A percentile compares a stretch with the other conserved stretches of the same genome.
Evolutionary conservation across 2,329 filamentous ascomycete genomes (phyloP).

Genomic region (Ophiostoma himal-ulmi): DNA sequence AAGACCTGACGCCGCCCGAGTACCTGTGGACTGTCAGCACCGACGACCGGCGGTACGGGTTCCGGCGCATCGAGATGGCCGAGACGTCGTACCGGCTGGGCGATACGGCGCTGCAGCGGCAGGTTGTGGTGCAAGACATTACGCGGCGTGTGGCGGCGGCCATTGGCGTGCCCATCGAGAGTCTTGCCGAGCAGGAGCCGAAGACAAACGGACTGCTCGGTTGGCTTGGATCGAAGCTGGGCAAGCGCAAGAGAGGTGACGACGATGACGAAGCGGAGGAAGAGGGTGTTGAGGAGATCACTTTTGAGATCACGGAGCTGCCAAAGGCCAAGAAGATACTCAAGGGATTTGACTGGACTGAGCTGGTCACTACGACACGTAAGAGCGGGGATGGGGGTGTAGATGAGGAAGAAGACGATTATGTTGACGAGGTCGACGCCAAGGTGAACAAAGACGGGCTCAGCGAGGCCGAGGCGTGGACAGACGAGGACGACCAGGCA

Average conservation of each 20-base stretch:
- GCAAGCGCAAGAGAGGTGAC: constrained; percentile 13
- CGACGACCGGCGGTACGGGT: constrained; percentile 26
- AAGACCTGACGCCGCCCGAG: constrained; percentile 28
- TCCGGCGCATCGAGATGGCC: constrained; percentile 28
- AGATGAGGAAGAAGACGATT: not conserved
- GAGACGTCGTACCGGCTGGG: constrained; percentile 34
- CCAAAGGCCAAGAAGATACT: constrained; percentile 13
- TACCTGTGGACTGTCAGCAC: constrained; percentile 27
- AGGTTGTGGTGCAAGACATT: constrained; percentile 27
- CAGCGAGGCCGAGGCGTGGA: not conserved
- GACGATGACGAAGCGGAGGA: not conserved
- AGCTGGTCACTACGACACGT: not conserved
- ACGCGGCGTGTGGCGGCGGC: constrained; percentile 24
- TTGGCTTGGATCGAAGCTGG: constrained; percentile 10
- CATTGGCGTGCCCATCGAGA: not conserved
- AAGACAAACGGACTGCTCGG: not conserved
- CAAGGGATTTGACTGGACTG: constrained; percentile 17
- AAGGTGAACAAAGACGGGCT: not conserved
- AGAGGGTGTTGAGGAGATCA: not conserved
- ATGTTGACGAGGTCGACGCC: not conserved
- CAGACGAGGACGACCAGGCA: not conserved
- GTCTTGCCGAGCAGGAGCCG: constrained; percentile 20
- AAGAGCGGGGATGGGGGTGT: not conserved
- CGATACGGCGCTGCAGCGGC: constrained; percentile 36
- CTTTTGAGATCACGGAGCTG: constrained; percentile 16